Evolutionary conservation across 2,329 filamentous ascomycete genomes (phyloP), one percentile per base, ranked within the genome.

Genomic region (Cercospora sp.): DNA sequence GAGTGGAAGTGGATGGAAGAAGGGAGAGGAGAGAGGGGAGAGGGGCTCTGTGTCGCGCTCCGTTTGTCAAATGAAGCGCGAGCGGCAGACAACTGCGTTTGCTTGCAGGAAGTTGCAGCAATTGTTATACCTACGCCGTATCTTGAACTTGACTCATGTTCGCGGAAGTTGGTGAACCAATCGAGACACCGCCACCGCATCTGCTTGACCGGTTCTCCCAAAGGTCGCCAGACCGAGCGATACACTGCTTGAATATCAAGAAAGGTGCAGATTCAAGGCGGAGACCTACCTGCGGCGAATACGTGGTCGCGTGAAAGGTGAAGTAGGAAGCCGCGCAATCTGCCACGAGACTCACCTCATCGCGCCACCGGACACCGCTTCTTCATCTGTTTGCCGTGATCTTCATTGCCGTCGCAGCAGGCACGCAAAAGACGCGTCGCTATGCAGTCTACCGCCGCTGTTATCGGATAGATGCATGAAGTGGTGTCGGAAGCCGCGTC

Each of bases 61-160:
- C 55, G 55, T 21, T 58, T 32, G 55, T 58, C 13, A 34, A 58
- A 28, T 34, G 30, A 58, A n/a, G 55, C 28, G 55, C 55, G 55
- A 58, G 55, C 30, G 34, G 55, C 55, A 34, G 4, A 16, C 34
- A 21, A 16, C 55, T n/a, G 26, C 7, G 55, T 34, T 34, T 58
- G 55, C 28, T 12, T 21, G 55, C 55, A 24, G 30, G 8, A 10
- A 59, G n/a, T 12, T 37, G 55, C 55, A 37, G 30, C 30, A 24
- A 13, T 16, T 55, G 49, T 55, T n/a, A 3, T 55, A 30, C 16
- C 6, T 1, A 55, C 24, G 5, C 7, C 3, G 3, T 16, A 4
- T n/a, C 3, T 24, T 53, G 21, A 8, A n/a, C 7, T 59, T 59
- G 55, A 59, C 30, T 59, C 55, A 59, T 24, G 55, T 24, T 24